phyloP scores from a whole-genome alignment of 495 filamentous ascomycete species.

The Podospora didyma region DNA sequence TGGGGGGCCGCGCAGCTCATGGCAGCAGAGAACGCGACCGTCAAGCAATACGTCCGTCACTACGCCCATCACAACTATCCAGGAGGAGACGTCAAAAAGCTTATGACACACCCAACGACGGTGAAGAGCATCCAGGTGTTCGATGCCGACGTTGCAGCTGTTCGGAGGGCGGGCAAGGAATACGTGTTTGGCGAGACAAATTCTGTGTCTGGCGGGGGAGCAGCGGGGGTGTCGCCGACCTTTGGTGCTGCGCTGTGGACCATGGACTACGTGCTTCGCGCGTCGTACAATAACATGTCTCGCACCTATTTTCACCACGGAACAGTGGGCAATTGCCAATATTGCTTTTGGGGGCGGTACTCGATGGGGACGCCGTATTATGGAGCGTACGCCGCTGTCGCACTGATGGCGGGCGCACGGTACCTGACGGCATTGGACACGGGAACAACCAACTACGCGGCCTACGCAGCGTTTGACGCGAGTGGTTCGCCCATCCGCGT shows the following conservation, averaged over 20 bases:
- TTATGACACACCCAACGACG: slow-evolving; percentile 49
- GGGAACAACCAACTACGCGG: slow-evolving; percentile 46
- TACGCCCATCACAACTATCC: slow-evolving; percentile 62
- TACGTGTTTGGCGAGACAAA: slow-evolving; percentile 61
- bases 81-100: slow-evolving; percentile 41
- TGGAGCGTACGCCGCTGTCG: slow-evolving; percentile 52
- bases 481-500: slow-evolving; percentile 36
- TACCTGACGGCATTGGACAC: slow-evolving; percentile 49
- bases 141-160: slow-evolving; percentile 46
- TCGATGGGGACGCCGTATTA: slow-evolving; percentile 55
- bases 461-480: slow-evolving; percentile 48
- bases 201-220: slow-evolving; percentile 48
- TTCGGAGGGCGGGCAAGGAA: slow-evolving; percentile 40
- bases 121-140: slow-evolving; percentile 42
- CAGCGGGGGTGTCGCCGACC: slow-evolving; percentile 49
- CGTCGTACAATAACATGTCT: slow-evolving; percentile 41
- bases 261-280: slow-evolving; percentile 53
- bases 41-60: slow-evolving; percentile 46
- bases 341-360: slow-evolving; percentile 58
- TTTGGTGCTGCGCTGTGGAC: slow-evolving; percentile 60
- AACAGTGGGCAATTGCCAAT: slow-evolving; percentile 58
- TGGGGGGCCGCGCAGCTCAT: slow-evolving; percentile 50
- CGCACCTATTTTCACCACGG: slow-evolving; percentile 60
- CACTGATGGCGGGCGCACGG: slow-evolving; percentile 47
- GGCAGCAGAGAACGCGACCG: slow-evolving; percentile 42